Base-by-base conservation (phyloP, 139 green algal species). In the Picochlorum sp. region DNA sequence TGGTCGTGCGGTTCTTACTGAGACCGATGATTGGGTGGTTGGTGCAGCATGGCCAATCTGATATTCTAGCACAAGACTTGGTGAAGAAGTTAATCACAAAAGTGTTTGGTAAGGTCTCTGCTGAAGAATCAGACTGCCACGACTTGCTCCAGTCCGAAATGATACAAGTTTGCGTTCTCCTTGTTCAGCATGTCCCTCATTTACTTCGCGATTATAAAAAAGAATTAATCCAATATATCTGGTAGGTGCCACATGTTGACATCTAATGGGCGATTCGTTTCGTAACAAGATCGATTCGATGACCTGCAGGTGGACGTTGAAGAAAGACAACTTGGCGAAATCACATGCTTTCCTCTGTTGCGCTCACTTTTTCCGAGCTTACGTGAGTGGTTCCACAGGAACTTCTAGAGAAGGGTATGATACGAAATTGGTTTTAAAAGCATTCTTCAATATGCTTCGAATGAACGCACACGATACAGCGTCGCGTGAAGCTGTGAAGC, bases 201-300 rank as follows among this genome's bases (percentile, higher is more conserved):
- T 77, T 84, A 1, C 78, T 90, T 58, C 62, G 82, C 18, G 45
- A 69, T 2, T 77, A 94, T 68, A 76, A 82, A 49, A 89, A 92
- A 72, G 82, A 95, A 73, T 71, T 97, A 0, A 90, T 98, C 58
- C 87, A 92, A 64, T 92, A 91, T 69, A 83, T 80, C 0, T 98
- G 92, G 89, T 70, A 61, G 34, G 34, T 41, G 8, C 6, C 4
- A 30, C 28, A 30, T 30, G 28, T 30, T 30, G 28, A 30, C 28
- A 6, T 30, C 26, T 30, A 30, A 30, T 51, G 45, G 1, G 2
- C 15, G 5, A 9, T 20, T 54, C 1, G 18, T 54, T 20, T 54
- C 18, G 11, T 21, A 54, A 54, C n/a, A 20, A 9, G 16, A 4
- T 6, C 16, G 4, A 21, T 21, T 51, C 47, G 18, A 26, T 54